Conservation (phyloP, 177 flowering plant genomes). For the Vitis hybrid region DNA sequence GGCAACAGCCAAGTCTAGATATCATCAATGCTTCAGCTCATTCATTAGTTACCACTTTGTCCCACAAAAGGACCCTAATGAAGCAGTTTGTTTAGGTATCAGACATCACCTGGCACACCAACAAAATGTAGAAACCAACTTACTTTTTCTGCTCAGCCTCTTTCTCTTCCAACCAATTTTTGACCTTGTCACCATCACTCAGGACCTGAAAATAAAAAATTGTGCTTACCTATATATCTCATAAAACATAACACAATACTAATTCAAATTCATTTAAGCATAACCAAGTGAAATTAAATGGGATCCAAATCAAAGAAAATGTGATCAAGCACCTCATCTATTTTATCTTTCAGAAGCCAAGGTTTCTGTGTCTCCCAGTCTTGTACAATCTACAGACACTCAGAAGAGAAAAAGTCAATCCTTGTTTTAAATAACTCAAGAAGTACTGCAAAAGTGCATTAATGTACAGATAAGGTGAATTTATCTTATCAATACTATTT, state of each 20-base stretch:
- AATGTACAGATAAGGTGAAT: too few species aligned
- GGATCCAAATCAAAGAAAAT: not conserved
- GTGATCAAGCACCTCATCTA: conserved; percentile 66
- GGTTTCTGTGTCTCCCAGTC: conserved; percentile 83
- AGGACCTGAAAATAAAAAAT: conserved; percentile 47
- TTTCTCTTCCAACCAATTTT: conserved; percentile 79
- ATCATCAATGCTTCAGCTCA: too few species aligned
- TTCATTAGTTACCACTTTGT: too few species aligned
- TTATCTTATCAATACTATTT: too few species aligned
- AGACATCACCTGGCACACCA: too few species aligned
- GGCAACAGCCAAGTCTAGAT: too few species aligned
- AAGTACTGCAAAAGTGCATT: too few species aligned
- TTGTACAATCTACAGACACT: conserved; percentile 51
- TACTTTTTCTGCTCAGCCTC: conserved; percentile 84
- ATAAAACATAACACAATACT: not conserved
- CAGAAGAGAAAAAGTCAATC: conserved; percentile 3
- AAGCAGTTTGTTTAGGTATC: not conserved
- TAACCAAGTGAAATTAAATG: not conserved
- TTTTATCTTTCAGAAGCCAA: conserved; percentile 82
- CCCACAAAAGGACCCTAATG: too few species aligned
- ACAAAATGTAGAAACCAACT: conserved; percentile 23
- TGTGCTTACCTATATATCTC: not conserved
- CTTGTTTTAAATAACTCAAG: too few species aligned
- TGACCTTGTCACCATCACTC: conserved; percentile 59
- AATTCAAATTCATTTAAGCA: not conserved